Conservation (phyloP, 23 red algal species). For the Cyanidiococcus yangmingshanensis region DNA sequence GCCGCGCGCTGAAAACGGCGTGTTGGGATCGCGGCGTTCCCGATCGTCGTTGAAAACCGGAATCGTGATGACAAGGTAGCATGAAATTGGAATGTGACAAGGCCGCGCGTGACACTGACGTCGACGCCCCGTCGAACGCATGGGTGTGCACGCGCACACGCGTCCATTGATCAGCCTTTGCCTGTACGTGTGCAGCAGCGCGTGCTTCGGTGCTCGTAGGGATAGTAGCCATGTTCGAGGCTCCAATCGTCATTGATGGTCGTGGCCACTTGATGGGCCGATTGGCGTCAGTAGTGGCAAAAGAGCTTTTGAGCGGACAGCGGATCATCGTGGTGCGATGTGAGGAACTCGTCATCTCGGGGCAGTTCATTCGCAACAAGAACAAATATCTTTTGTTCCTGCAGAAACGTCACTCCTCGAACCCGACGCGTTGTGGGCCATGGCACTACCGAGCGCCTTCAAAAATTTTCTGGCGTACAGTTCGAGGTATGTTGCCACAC, state of each 20-base stretch:
- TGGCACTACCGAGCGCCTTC: conserved; percentile 84
- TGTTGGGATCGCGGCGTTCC: too few relatives aligned
- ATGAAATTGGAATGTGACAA: too few relatives aligned
- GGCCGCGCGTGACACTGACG: too few relatives aligned
- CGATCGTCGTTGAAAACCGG: too few relatives aligned
- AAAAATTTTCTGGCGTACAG: conserved; percentile 70
- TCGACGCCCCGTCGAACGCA: too few relatives aligned
- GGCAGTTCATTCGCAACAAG: conserved; percentile 74
- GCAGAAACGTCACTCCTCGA: conserved; percentile 86
- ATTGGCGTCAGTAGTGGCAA: conserved; percentile 79
- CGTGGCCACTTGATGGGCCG: conserved; percentile 90
- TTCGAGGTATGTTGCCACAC: conserved; percentile 88
- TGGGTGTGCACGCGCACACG: too few relatives aligned
- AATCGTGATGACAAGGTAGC: too few relatives aligned
- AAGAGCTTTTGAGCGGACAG: conserved; percentile 87
- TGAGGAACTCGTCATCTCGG: conserved; percentile 85
- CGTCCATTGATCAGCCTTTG: too few relatives aligned
- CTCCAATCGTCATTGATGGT: conserved; percentile 56
- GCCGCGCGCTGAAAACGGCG: too few relatives aligned
- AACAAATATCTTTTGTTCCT: conserved; percentile 76
- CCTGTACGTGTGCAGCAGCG: too few relatives aligned
- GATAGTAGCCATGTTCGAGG: conserved; percentile 98
- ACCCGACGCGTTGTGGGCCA: conserved; percentile 66
- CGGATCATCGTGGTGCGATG: conserved; percentile 85
- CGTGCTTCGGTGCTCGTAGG: too few relatives aligned